phyloP scores from a whole-genome alignment of 805 yeast species.

The Suhomyces kilbournensis region DNA sequence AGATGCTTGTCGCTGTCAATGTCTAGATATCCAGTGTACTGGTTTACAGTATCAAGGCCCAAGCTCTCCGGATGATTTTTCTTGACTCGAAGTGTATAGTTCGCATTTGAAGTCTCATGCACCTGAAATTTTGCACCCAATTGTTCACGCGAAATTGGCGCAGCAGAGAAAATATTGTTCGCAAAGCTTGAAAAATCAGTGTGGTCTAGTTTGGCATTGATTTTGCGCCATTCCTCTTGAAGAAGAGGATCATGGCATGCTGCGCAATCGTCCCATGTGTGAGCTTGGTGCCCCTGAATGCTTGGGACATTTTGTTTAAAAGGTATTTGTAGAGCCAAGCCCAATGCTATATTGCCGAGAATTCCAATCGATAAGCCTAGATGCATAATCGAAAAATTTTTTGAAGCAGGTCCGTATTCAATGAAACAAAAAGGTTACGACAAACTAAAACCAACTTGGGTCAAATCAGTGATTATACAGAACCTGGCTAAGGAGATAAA shows the following conservation, averaged over 20 bases:
- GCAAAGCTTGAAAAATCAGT: not conserved
- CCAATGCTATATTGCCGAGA: not conserved
- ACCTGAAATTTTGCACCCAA: not conserved
- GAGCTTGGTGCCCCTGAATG: not conserved
- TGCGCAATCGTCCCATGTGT: not conserved
- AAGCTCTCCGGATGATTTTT: constrained; percentile 11
- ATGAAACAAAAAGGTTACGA: not conserved
- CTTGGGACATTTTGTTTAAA: not conserved
- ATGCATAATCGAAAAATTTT: not conserved
- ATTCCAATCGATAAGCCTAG: not conserved
- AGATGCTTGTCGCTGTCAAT: constrained; percentile 29
- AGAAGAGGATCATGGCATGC: not conserved
- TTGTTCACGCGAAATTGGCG: not conserved
- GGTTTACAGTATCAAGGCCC: constrained; percentile 36
- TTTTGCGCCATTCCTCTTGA: not conserved
- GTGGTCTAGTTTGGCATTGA: not conserved
- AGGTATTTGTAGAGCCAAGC: not conserved
- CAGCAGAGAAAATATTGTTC: not conserved
- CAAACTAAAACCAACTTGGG: too few relatives aligned
- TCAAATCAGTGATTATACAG: not conserved
- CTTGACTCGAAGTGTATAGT: not conserved
- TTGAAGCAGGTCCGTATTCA: not conserved
- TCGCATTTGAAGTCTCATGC: not conserved
- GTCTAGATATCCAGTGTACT: constrained; percentile 39
- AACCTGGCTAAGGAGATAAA: not conserved